These are phyloP conservation scores for Marasmius sp. DNA, from an alignment of 1,284 basidiomycete species.

Conservation along the genomic window DNA sequence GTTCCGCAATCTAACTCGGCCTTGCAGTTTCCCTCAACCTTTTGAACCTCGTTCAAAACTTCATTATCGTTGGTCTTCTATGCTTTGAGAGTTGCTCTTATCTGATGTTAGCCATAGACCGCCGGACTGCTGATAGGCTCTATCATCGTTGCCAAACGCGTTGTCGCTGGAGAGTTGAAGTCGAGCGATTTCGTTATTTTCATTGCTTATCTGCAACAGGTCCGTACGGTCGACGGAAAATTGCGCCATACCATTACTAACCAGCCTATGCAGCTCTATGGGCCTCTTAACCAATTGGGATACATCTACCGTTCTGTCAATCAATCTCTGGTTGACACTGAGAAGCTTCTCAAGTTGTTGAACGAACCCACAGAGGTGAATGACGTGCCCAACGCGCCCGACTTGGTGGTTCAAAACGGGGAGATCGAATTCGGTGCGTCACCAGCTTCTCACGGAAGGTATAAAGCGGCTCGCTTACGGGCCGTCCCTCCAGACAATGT, in stretches of 20 bases:
- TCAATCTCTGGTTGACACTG: slow-evolving; percentile 77
- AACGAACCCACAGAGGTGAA: slow-evolving; percentile 81
- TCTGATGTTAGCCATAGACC: slow-evolving; percentile 40
- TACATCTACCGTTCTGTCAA: slow-evolving; percentile 75
- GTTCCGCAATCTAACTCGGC: slow-evolving; percentile 1
- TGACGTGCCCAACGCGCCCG: slow-evolving; percentile 74
- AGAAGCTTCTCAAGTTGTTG: slow-evolving; percentile 72
- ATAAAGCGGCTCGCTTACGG: slow-evolving; percentile 5
- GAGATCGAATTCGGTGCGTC: slow-evolving; percentile 83
- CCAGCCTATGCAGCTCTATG: slow-evolving; percentile 53
- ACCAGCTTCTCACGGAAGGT: not conserved
- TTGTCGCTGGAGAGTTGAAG: slow-evolving; percentile 48
- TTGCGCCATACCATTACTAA: slow-evolving; percentile 2
- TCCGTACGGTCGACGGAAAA: slow-evolving; percentile 29
- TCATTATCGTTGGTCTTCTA: slow-evolving; percentile 62
- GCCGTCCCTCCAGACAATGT: slow-evolving; percentile 59
- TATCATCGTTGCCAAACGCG: slow-evolving; percentile 69
- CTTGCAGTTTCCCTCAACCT: slow-evolving; percentile 65
- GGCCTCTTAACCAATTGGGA: slow-evolving; percentile 72
- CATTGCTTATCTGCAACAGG: slow-evolving; percentile 78
- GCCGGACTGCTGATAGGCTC: slow-evolving; percentile 77
- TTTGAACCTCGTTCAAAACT: slow-evolving; percentile 75
- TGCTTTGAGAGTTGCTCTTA: not conserved
- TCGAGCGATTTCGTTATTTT: slow-evolving; percentile 74
- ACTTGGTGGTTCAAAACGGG: slow-evolving; percentile 71